These are phyloP conservation scores for Pseudognaphalium luteoalbum DNA, from an alignment of 129 eudicot species.

Conservation along the genomic window DNA sequence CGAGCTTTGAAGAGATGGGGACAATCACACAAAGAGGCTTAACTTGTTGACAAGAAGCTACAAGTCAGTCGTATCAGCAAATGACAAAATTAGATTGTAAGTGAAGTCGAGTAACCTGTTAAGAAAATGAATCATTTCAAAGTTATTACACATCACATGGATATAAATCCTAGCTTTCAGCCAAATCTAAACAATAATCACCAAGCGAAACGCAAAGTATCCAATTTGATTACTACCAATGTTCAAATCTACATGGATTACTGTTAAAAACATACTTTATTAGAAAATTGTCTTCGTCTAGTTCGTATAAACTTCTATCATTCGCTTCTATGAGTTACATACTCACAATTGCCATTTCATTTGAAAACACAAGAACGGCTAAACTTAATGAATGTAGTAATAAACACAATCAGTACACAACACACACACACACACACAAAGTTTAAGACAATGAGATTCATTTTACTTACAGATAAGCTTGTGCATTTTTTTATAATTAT, in stretches of 20 bases:
- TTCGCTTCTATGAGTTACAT: neutral
- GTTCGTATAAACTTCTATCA: neutral
- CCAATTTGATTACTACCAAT: neutral
- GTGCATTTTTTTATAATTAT: neutral
- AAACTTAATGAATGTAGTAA: neutral
- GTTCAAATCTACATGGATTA: neutral
- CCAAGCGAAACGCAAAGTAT: slow-evolving; percentile 5
- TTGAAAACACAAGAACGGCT: neutral
- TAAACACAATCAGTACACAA: neutral
- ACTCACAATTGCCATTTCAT: neutral
- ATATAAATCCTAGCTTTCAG: neutral
- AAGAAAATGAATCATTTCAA: slow-evolving; percentile 27
- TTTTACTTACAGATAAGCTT: neutral
- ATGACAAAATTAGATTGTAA: slow-evolving; percentile 7
- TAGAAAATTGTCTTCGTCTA: slow-evolving; percentile 5
- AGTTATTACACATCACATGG: slow-evolving; percentile 14
- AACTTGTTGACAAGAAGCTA: neutral
- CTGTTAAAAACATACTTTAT: neutral
- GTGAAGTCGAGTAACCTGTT: slow-evolving; percentile 26
- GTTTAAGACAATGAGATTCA: too few species aligned
- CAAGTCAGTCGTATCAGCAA: neutral
- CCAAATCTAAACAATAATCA: neutral
- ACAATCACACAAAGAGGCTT: slow-evolving; percentile 7
- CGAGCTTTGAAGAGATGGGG: slow-evolving; percentile 2
- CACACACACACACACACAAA: too few species aligned